phyloP scores from a whole-genome alignment of 169 alveolate genomes.

The Plasmodium inui region DNA sequence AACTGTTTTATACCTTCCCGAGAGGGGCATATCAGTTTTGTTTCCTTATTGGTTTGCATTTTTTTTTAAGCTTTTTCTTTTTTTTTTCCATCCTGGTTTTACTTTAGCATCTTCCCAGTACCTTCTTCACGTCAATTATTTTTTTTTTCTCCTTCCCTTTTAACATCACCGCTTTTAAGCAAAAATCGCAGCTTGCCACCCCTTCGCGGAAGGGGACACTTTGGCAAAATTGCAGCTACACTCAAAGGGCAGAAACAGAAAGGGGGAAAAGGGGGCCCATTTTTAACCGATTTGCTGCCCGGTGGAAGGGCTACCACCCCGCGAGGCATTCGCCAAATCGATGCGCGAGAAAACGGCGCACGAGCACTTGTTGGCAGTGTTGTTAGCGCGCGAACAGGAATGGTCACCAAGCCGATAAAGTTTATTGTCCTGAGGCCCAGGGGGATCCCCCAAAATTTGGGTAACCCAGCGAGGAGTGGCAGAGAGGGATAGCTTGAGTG shows the following conservation, averaged over 20 bases:
- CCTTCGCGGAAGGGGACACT: not conserved
- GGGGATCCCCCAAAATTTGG: conserved; percentile 57
- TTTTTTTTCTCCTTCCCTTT: not conserved
- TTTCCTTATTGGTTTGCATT: not conserved
- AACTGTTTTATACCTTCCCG: not conserved
- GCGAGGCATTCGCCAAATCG: not conserved
- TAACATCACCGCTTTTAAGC: not conserved
- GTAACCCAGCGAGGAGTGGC: not conserved
- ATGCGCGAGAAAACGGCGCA: not conserved
- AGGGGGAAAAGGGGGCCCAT: not conserved
- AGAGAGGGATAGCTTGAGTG: not conserved
- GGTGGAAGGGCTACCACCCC: not conserved
- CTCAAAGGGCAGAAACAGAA: not conserved
- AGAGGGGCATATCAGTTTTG: not conserved
- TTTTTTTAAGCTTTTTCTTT: not conserved
- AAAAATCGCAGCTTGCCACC: not conserved
- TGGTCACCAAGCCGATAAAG: conserved; percentile 18
- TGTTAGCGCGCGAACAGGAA: not conserved
- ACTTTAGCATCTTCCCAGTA: not conserved
- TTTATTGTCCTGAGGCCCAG: conserved; percentile 54
- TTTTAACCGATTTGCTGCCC: not conserved
- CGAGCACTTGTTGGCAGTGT: not conserved
- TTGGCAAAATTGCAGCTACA: not conserved
- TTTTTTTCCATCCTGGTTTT: not conserved
- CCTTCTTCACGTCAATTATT: not conserved